Evolutionary conservation across 441 rosid genomes (phyloP).

Genomic region (Jatropha multifida): DNA sequence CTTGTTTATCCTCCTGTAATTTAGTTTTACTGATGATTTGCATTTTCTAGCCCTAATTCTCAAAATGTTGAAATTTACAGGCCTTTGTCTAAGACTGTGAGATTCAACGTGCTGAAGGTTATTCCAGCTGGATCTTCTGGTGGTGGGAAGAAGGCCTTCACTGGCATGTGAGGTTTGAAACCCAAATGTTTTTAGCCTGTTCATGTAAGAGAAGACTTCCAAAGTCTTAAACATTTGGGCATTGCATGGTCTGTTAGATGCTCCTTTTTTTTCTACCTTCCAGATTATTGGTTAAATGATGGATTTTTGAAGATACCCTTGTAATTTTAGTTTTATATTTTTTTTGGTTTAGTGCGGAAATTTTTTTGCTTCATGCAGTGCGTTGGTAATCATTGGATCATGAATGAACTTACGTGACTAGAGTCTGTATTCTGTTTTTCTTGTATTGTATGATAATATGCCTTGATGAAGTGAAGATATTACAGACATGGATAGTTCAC

Average conservation of each 20-base stretch:
- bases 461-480: no score
- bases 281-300: not conserved
- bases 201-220: not conserved
- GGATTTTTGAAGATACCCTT: conserved; percentile 1
- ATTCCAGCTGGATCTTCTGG: conserved; percentile 78
- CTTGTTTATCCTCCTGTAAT: not conserved
- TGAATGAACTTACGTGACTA: not conserved
- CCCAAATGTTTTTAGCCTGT: not conserved
- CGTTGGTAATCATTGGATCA: not conserved
- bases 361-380: not conserved
- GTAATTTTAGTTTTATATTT: not conserved
- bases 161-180: conserved; percentile 22
- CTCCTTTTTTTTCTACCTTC: not conserved
- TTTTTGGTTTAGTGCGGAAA: not conserved
- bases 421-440: no score
- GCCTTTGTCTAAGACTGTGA: conserved; percentile 75
- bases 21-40: not conserved
- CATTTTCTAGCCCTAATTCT: not conserved
- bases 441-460: no score
- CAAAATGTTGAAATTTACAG: conserved; percentile 24
- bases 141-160: conserved; percentile 47
- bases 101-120: conserved; percentile 75
- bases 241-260: not conserved
- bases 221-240: conserved; percentile 9
- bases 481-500: no score